Evolutionary conservation across 2,329 filamentous ascomycete genomes (phyloP).

Genomic region (Botryotinia calthae): DNA sequence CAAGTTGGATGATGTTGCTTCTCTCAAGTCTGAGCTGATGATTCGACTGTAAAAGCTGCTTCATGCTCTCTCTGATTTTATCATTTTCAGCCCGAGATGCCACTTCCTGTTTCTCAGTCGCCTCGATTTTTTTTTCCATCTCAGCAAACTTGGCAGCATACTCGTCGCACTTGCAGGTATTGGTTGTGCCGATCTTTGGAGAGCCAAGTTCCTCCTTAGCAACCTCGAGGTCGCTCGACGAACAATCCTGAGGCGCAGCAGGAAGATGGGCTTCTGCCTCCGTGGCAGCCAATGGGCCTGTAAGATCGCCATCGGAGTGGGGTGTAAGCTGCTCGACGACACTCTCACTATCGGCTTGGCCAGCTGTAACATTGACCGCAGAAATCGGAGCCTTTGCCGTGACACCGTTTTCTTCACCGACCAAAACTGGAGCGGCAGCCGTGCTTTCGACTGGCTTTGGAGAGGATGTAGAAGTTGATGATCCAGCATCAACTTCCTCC

Average conservation of each 20-base stretch:
- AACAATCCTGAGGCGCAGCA: background rate
- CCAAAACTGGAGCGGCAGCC: background rate
- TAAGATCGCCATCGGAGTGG: background rate
- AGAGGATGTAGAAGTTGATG: background rate
- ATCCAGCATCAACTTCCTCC: no score
- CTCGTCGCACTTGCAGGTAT: background rate
- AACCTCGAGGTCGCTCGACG: background rate
- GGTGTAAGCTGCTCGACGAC: background rate
- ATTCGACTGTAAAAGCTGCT: background rate
- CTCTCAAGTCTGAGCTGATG: background rate
- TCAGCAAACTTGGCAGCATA: background rate
- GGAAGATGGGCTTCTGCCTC: background rate
- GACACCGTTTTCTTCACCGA: background rate
- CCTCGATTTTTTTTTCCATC: background rate
- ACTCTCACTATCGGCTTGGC: background rate
- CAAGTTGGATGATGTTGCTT: background rate
- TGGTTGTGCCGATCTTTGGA: no score
- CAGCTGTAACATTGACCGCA: background rate
- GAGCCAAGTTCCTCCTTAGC: background rate
- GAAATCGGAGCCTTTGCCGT: background rate
- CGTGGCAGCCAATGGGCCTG: background rate
- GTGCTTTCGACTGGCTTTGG: no score
- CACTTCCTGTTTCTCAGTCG: background rate
- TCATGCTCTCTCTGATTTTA: no score
- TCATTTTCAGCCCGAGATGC: no score